These are phyloP conservation scores for Astragalus glycyphyllos DNA, from an alignment of 306 rosid genomes.

Conservation along the genomic window DNA sequence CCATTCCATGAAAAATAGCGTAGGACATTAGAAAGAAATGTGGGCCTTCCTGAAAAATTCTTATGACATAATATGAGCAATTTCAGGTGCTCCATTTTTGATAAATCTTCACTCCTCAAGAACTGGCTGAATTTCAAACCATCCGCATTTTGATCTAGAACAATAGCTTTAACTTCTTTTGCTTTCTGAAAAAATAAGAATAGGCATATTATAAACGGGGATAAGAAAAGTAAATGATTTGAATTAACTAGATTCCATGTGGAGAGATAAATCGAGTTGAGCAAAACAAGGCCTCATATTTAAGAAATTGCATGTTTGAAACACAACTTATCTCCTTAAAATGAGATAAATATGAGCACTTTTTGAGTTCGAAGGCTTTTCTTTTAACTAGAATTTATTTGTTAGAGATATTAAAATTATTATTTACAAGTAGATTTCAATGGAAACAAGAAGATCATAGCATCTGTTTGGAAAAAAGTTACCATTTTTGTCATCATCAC, in stretches of 20 bases:
- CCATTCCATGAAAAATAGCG: conserved; percentile 15
- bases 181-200: not conserved
- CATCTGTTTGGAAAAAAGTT: not conserved
- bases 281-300: not conserved
- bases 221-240: not conserved
- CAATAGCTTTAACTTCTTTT: conserved; percentile 24
- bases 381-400: too few relatives aligned
- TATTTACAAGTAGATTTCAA: too few relatives aligned
- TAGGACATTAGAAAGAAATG: not conserved
- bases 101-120: not conserved
- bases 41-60: not conserved
- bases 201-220: too few relatives aligned
- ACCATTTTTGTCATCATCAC: conserved; percentile 1
- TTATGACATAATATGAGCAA: not conserved
- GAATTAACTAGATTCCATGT: not conserved
- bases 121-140: not conserved
- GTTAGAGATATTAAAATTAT: too few relatives aligned
- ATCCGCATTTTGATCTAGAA: not conserved
- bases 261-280: not conserved
- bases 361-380: too few relatives aligned
- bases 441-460: not conserved
- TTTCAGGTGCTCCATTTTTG: not conserved
- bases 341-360: not conserved
- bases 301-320: not conserved
- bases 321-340: not conserved